These are phyloP conservation scores for Dentipellis sp. DNA, from an alignment of 768 basidiomycete genomes.

Conservation along the genomic window DNA sequence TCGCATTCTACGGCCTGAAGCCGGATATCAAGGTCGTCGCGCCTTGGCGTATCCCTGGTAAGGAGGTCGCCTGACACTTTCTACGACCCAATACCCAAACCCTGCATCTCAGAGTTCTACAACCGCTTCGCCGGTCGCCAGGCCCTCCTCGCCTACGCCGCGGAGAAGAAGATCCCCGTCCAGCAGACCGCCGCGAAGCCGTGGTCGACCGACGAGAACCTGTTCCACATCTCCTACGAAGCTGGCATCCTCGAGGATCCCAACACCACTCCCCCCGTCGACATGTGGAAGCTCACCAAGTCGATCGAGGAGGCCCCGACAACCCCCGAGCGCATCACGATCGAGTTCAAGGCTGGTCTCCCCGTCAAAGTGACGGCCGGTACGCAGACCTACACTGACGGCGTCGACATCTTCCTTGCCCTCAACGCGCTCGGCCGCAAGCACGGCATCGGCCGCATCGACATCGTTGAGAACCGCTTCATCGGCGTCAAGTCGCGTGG, in stretches of 20 bases:
- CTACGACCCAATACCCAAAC: not conserved
- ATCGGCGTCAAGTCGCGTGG: constrained; percentile 99
- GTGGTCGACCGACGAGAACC: constrained; percentile 99
- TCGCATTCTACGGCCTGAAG: constrained; percentile 97
- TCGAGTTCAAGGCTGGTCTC: constrained; percentile 83
- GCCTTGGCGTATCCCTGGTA: constrained; percentile 94
- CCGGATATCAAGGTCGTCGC: constrained; percentile 99
- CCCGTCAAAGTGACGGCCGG: constrained; percentile 69
- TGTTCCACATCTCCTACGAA: constrained; percentile 99
- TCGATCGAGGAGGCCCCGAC: constrained; percentile 76
- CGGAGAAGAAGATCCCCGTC: constrained; percentile 83
- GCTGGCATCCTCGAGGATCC: constrained; percentile 98
- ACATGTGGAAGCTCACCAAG: constrained; percentile 99
- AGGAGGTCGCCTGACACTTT: constrained; percentile 9
- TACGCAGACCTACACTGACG: constrained; percentile 68
- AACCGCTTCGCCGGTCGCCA: constrained; percentile 94
- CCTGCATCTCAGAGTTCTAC: constrained; percentile 67
- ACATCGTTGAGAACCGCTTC: constrained; percentile 99
- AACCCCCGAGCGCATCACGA: constrained; percentile 66
- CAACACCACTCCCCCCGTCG: constrained; percentile 82
- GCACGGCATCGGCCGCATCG: constrained; percentile 94
- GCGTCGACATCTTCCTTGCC: constrained; percentile 86
- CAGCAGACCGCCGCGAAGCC: constrained; percentile 94
- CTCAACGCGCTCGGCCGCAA: constrained; percentile 90
- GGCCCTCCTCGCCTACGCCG: constrained; percentile 86